phyloP scores from a whole-genome alignment of 78 protist genomes.

The Dictyostelium capitatum region DNA sequence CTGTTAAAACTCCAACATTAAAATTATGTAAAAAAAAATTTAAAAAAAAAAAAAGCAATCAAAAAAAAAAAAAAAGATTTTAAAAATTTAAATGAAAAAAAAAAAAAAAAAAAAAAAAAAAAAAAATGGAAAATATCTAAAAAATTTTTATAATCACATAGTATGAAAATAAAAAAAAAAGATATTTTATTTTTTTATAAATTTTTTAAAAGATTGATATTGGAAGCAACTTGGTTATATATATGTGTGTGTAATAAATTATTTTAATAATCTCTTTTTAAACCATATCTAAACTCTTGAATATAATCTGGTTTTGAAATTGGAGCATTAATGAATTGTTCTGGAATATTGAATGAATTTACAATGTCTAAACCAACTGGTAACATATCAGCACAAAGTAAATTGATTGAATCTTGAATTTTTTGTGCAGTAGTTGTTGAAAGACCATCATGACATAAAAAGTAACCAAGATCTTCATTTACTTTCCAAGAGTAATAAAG shows the following conservation, averaged over 20 bases:
- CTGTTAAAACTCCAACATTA: too few species aligned
- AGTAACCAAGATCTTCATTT: conserved; percentile 67
- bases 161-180: too few species aligned
- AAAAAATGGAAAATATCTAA: too few species aligned
- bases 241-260: too few species aligned
- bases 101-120: too few species aligned
- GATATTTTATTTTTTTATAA: too few species aligned
- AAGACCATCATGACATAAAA: conserved; percentile 64
- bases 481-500: conserved; percentile 50
- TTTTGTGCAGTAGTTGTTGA: conserved; percentile 5
- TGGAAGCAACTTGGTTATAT: not conserved
- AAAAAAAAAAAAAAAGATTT: too few species aligned
- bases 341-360: conserved; percentile 66
- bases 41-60: too few species aligned
- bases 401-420: conserved; percentile 42
- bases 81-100: too few species aligned
- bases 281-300: conserved; percentile 76
- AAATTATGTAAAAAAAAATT: too few species aligned
- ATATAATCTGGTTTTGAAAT: conserved; percentile 66
- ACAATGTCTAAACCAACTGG: conserved; percentile 75
- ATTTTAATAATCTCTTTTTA: conserved; percentile 47
- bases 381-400: conserved; percentile 61
- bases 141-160: too few species aligned
- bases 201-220: not conserved
- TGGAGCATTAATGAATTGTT: conserved; percentile 76